Evolutionary conservation across 441 rosid genomes (phyloP), one percentile per base, ranked within the genome.

Genomic region (Omphalea diandra): DNA sequence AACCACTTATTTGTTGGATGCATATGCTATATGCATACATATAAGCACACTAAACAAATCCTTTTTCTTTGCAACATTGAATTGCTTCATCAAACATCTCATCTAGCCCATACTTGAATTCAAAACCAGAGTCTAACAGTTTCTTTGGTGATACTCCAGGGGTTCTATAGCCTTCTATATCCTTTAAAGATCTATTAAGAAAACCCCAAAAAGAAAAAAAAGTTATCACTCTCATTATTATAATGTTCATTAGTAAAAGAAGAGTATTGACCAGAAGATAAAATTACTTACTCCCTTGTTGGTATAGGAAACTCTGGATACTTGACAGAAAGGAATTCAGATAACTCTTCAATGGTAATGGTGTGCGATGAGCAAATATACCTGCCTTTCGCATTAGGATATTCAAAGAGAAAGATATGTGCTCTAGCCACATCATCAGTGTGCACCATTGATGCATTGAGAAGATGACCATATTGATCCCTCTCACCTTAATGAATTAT

Each of bases 381-480:
- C 27, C 85, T 81, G 18, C 87, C 87, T 29, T 79, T 70, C 46
- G 84, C 77, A 4, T 64, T 41, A 29, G 79, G 68, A 43, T 67
- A 10, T 46, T 83, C 80, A 26, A 83, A 71, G 36, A 78, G 75
- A 73, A 76, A 86, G 31, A 85, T 83, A 22, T 83, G 83, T 47
- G 89, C 86, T 40, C 73, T 80, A 0, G 77, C 81, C 47, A 80
- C 72, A 3, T 82, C 84, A 58, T 83, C 86, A 2, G 60, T 64
- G 31, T 83, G 86, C 32, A 85, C 83, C 83, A 80, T 56, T 0
- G 68, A 54, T 2, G 0, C 0, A 3, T 71, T 75, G 11, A 59
- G 18, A 26, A 79, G 55, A 10, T 0, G 0, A 12, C 5, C 2
- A 22, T 71, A 74, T 10, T 32, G 31, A 3, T 76, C 61, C 27